Conservation (phyloP, 2,329 filamentous ascomycete genomes). For the Alternaria solani region DNA sequence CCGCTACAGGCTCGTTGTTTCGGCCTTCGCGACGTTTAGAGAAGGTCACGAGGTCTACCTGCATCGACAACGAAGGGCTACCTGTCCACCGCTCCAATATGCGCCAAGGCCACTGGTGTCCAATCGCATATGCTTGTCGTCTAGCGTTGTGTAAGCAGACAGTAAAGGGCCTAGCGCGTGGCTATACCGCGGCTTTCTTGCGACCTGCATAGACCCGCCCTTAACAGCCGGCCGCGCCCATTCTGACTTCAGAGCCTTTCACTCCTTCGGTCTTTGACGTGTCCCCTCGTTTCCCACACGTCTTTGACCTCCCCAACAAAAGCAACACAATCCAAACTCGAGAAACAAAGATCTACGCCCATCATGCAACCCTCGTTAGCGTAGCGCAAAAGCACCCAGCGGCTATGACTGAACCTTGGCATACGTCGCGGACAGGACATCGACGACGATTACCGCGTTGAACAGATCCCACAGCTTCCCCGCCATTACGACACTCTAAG, state of each 20-base stretch:
- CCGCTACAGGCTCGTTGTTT: slow-evolving; percentile 7
- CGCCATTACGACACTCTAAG: slow-evolving; percentile 8
- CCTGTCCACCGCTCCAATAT: slow-evolving; percentile 10
- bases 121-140: slow-evolving; percentile 13
- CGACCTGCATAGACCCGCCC: slow-evolving; percentile 21
- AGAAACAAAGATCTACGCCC: slow-evolving; percentile 11
- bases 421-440: slow-evolving; percentile 23
- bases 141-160: slow-evolving; percentile 11
- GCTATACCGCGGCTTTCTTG: slow-evolving; percentile 26
- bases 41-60: slow-evolving; percentile 2
- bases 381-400: slow-evolving; percentile 16
- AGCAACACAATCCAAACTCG: slow-evolving; percentile 5
- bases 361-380: slow-evolving; percentile 18
- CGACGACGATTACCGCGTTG: slow-evolving; percentile 27
- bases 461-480: slow-evolving; percentile 14
- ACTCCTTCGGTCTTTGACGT: slow-evolving; percentile 9
- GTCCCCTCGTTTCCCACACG: slow-evolving; percentile 17
- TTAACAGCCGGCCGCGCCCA: slow-evolving; percentile 24
- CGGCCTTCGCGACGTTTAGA: slow-evolving; percentile 6
- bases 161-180: slow-evolving; percentile 21
- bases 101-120: slow-evolving; percentile 16
- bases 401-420: slow-evolving; percentile 28
- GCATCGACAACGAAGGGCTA: slow-evolving; percentile 16
- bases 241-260: slow-evolving; percentile 16
- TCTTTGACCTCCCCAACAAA: slow-evolving; percentile 4